Evolutionary conservation across 805 yeast genomes (phyloP).

Genomic region (Starmerella tilneyi): DNA sequence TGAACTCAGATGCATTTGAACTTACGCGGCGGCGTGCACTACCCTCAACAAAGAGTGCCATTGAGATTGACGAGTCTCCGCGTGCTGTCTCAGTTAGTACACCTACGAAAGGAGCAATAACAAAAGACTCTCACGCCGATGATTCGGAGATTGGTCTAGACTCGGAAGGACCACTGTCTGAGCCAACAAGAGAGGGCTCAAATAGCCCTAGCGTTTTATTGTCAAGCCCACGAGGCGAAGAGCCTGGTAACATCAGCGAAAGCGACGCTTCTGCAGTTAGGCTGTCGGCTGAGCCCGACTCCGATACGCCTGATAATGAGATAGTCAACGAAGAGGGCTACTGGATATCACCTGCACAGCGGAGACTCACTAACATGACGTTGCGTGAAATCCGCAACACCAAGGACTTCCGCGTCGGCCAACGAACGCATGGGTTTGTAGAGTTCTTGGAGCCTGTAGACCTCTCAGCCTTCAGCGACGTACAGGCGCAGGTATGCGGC

Average conservation of each 20-base stretch:
- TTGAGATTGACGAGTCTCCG: neutral
- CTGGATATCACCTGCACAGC: slow-evolving; percentile 73
- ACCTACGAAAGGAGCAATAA: neutral
- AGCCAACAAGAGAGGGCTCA: too few relatives aligned
- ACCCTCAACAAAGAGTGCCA: neutral
- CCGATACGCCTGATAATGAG: slow-evolving; percentile 32
- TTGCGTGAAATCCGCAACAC: slow-evolving; percentile 57
- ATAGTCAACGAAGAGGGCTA: slow-evolving; percentile 62
- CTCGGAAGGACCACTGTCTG: neutral
- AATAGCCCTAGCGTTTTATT: too few relatives aligned
- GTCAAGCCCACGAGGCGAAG: too few relatives aligned
- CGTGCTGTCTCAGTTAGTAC: slow-evolving; percentile 12
- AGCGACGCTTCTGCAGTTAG: neutral
- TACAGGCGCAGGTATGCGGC: slow-evolving; percentile 53
- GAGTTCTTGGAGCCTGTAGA: slow-evolving; percentile 77
- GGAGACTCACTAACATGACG: slow-evolving; percentile 49
- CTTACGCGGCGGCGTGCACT: slow-evolving; percentile 7
- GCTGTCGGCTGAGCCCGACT: neutral
- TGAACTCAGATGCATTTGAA: slow-evolving; percentile 60
- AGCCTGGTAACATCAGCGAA: neutral
- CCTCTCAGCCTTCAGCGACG: slow-evolving; percentile 51
- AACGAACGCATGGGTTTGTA: slow-evolving; percentile 64
- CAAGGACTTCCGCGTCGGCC: slow-evolving; percentile 61
- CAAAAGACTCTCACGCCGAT: neutral
- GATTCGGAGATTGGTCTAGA: neutral